Conservation (phyloP, 208 protist species). For the Leishmania mexicana region DNA sequence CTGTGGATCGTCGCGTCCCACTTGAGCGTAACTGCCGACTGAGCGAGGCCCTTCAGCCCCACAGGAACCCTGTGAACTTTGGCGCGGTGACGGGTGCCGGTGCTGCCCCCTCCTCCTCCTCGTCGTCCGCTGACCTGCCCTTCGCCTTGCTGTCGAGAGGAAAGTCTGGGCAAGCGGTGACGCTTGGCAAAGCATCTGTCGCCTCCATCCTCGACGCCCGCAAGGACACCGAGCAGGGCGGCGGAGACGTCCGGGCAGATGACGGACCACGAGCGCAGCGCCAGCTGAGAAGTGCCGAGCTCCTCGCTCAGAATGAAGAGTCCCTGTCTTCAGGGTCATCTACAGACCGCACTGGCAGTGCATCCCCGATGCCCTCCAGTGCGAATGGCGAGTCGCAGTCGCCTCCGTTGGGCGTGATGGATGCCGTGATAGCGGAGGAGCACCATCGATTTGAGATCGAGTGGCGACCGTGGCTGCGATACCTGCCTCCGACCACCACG, state of each 20-base stretch:
- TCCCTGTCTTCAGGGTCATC: neutral
- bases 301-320: neutral
- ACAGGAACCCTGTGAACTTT: neutral
- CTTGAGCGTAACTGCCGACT: neutral
- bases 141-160: neutral
- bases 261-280: neutral
- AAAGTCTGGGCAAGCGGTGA: neutral
- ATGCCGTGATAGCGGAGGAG: slow-evolving; percentile 5
- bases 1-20: neutral
- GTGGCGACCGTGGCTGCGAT: slow-evolving; percentile 21
- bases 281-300: neutral
- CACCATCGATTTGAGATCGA: neutral
- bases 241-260: neutral
- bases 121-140: neutral
- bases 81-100: neutral
- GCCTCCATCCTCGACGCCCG: neutral
- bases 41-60: neutral
- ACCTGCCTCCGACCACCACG: slow-evolving; percentile 5
- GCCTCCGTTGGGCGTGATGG: slow-evolving; percentile 1
- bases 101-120: neutral
- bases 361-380: neutral
- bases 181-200: neutral
- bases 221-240: neutral
- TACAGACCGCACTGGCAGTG: neutral
- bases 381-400: neutral